Conservation (phyloP, 192 early-diverging fungal species). For the Gaertneriomyces semiglobifer region DNA sequence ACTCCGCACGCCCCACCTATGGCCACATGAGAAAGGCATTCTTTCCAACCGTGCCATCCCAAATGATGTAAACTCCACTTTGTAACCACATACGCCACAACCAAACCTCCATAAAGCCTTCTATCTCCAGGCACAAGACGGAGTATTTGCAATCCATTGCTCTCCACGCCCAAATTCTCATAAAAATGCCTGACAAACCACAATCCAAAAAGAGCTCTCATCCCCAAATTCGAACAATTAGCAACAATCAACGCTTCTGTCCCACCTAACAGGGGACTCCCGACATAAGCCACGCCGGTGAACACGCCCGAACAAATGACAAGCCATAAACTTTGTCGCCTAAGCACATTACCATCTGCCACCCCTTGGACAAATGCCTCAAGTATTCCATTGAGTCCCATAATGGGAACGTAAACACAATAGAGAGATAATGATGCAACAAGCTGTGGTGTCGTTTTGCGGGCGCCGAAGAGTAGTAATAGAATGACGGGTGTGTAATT, state of each 20-base stretch:
- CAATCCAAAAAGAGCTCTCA: slow-evolving; percentile 70
- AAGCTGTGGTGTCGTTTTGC: slow-evolving; percentile 41
- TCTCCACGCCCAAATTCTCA: background rate
- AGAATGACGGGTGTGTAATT: slow-evolving; percentile 75
- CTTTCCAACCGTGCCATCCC: slow-evolving; percentile 51
- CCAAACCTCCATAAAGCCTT: slow-evolving; percentile 46
- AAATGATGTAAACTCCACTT: slow-evolving; percentile 46
- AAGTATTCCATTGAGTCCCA: slow-evolving; percentile 93
- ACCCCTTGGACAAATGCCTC: slow-evolving; percentile 92
- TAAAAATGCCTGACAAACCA: slow-evolving; percentile 64
- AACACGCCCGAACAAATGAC: slow-evolving; percentile 69
- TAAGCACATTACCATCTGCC: slow-evolving; percentile 62
- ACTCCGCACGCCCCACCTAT: slow-evolving; percentile 50
- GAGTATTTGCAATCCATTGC: slow-evolving; percentile 4
- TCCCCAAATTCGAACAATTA: slow-evolving; percentile 78
- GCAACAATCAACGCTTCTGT: slow-evolving; percentile 61
- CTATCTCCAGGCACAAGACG: slow-evolving; percentile 39
- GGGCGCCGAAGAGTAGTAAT: slow-evolving; percentile 54
- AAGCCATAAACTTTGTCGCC: slow-evolving; percentile 68
- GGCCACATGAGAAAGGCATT: slow-evolving; percentile 52
- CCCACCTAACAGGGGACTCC: slow-evolving; percentile 63
- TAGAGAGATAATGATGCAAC: slow-evolving; percentile 67
- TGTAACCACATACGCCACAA: slow-evolving; percentile 50
- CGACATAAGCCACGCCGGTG: slow-evolving; percentile 54
- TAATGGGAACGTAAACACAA: slow-evolving; percentile 86